Percentiles rank a stretch among this genome's conserved stretches.
phyloP scores from a whole-genome alignment of 495 filamentous ascomycete genomes.

The Durotheca rogersii region DNA sequence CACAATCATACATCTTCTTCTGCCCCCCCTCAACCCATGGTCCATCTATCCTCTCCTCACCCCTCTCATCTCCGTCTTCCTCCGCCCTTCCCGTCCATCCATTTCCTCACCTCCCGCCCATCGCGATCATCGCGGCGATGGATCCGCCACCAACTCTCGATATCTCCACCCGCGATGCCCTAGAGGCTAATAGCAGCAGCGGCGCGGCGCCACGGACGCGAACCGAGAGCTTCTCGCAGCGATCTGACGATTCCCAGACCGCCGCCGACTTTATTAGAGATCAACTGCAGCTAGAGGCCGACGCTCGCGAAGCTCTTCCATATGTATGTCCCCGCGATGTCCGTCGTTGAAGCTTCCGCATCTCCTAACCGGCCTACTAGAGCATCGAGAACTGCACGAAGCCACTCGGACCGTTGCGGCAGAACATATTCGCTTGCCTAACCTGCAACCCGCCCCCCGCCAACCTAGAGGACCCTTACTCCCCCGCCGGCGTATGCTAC shows the following conservation, averaged over 20 bases:
- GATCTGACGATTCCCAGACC: constrained; percentile 73
- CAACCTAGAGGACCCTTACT: constrained; percentile 61
- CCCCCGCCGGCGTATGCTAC: constrained; percentile 86
- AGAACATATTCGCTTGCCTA: constrained; percentile 83
- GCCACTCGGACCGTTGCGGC: constrained; percentile 79
- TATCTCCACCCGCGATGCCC: constrained; percentile 20
- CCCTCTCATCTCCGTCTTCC: not conserved
- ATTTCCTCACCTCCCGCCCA: constrained; percentile 1
- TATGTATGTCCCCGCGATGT: constrained; percentile 59
- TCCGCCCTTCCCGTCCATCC: not conserved
- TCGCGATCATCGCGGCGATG: too few relatives aligned
- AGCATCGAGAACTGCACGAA: constrained; percentile 92
- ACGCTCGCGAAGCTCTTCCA: constrained; percentile 90
- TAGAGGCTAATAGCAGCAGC: constrained; percentile 24
- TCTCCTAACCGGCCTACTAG: constrained; percentile 42
- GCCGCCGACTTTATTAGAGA: constrained; percentile 89
- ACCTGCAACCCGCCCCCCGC: constrained; percentile 84
- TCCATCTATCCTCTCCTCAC: too few relatives aligned
- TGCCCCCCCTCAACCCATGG: too few relatives aligned
- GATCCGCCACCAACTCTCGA: constrained; percentile 28
- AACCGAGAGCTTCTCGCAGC: constrained; percentile 63
- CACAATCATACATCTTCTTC: too few relatives aligned
- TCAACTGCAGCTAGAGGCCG: constrained; percentile 87
- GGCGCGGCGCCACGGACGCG: constrained; percentile 31
- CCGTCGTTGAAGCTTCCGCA: constrained; percentile 4